A percentile compares a stretch with the other conserved stretches of the same genome.
phyloP scores from a whole-genome alignment of 2,329 filamentous ascomycete species.

The Fusarium setosum region DNA sequence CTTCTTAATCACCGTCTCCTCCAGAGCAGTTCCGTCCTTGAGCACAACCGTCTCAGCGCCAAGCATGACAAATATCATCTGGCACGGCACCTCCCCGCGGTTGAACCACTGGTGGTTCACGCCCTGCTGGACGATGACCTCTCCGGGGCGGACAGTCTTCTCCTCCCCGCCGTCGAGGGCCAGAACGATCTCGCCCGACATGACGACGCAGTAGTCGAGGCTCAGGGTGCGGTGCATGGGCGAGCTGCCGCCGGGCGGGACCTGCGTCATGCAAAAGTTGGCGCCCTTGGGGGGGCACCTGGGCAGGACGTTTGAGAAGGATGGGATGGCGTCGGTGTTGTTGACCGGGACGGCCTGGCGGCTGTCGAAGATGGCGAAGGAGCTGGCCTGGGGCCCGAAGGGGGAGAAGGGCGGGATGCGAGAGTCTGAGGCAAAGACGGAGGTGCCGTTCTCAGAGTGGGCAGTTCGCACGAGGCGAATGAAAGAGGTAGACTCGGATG shows the following conservation, averaged over 20 bases:
- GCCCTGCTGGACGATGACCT: constrained; percentile 56
- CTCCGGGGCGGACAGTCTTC: constrained; percentile 49
- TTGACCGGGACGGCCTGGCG: constrained; percentile 29
- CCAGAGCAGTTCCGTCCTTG: constrained; percentile 49
- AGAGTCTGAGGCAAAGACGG: constrained; percentile 14
- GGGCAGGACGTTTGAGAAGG: constrained; percentile 41
- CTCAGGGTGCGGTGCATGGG: constrained; percentile 57
- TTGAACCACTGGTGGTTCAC: constrained; percentile 59
- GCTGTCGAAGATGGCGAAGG: constrained; percentile 19
- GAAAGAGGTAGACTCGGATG: neutral
- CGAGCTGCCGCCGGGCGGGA: constrained; percentile 42
- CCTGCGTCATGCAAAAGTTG: constrained; percentile 49
- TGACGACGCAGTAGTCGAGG: constrained; percentile 53
- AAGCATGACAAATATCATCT: constrained; percentile 54
- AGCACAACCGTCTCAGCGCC: constrained; percentile 53
- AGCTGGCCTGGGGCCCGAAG: constrained; percentile 17
- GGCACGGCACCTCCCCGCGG: constrained; percentile 48
- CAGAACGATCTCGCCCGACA: constrained; percentile 54
- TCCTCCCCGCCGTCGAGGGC: constrained; percentile 55
- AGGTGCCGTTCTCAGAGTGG: constrained; percentile 8
- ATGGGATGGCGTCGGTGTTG: constrained; percentile 27
- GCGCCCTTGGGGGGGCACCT: constrained; percentile 50
- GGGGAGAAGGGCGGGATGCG: constrained; percentile 10
- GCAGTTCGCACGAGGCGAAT: constrained; percentile 14
- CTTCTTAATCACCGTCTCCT: constrained; percentile 46